Percentiles rank a stretch among this genome's conserved stretches.
These are phyloP conservation scores for Brassica balearica DNA, from an alignment of 441 rosid species.

Conservation along the genomic window DNA sequence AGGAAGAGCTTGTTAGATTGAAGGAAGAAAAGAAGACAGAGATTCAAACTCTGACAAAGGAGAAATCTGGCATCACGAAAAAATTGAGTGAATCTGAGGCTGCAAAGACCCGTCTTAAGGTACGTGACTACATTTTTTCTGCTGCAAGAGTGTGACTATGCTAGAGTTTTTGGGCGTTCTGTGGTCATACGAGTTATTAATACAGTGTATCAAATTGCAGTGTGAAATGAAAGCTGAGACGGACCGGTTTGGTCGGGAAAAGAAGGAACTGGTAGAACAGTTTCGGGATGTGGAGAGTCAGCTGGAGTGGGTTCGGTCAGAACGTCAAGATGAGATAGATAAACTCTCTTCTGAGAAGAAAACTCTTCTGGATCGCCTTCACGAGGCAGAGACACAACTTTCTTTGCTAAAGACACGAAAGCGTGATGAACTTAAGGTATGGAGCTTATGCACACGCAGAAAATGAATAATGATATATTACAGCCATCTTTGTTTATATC, in stretches of 20 bases:
- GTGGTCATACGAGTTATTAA: slow-evolving; percentile 35
- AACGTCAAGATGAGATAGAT: slow-evolving; percentile 82
- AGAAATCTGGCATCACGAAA: slow-evolving; percentile 64
- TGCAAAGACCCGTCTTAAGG: slow-evolving; percentile 62
- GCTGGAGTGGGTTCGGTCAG: slow-evolving; percentile 96
- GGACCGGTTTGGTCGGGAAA: slow-evolving; percentile 85
- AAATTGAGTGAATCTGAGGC: slow-evolving; percentile 85
- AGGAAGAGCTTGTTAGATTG: slow-evolving; percentile 75
- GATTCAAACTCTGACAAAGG: slow-evolving; percentile 66
- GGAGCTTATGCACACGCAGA: slow-evolving; percentile 18
- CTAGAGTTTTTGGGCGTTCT: slow-evolving; percentile 22
- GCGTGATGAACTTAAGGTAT: slow-evolving; percentile 94
- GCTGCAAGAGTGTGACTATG: slow-evolving; percentile 10
- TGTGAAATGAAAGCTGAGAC: slow-evolving; percentile 86
- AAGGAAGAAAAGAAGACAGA: slow-evolving; percentile 81
- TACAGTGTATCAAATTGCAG: slow-evolving; percentile 57
- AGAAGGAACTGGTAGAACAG: slow-evolving; percentile 86
- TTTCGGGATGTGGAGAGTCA: slow-evolving; percentile 89
- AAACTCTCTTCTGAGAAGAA: slow-evolving; percentile 83
- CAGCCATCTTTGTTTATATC: neutral
- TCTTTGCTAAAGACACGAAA: slow-evolving; percentile 87
- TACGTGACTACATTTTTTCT: slow-evolving; percentile 43
- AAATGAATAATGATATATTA: slow-evolving; percentile 7
- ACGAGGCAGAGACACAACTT: slow-evolving; percentile 89
- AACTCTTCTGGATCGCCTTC: slow-evolving; percentile 89